Evolutionary conservation across 345 rosid species (phyloP), one percentile per base, ranked within the genome.

Genomic region (Gossypium australe): DNA sequence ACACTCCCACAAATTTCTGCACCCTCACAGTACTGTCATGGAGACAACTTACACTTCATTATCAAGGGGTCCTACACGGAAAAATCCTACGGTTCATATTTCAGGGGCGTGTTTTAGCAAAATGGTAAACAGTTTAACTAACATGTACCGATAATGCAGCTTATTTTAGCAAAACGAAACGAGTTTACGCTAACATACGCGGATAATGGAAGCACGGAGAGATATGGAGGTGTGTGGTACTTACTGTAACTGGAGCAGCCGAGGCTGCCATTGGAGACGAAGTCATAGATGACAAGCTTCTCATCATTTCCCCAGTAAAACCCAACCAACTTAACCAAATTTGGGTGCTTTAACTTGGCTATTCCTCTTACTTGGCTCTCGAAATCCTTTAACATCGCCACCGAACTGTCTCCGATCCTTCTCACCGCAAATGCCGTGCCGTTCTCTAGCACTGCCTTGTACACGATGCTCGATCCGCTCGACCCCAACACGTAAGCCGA

Each of bases 291-390:
- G 9, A 92, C 73, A 72, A 95, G 99, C 90, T 92, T 92, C 85
- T 95, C 99, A 63, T 87, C 91, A 1, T 81, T 82, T 72, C 89
- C 98, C 99, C 99, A 91, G 78, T 85, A 87, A 71, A 92, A 95
- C 71, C 98, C 99, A 18, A 89, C 81, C 77, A 92, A 60, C 57
- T 78, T 83, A 5, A 91, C 92, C 82, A 95, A 64, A 80, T 95
- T 92, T 1, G 85, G 96, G 76, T 95, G 99, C 75, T 83, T 84
- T 48, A 95, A 44, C 84, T 86, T 92, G 5, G 92, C 92, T 25
- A 91, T 80, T 0, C 78, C 48, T 79, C 84, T 86, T 73, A 93
- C 87, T 52, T 87, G 90, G 73, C 64, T 78, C 84, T 95, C 98
- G 48, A 95, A 95, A 9, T 89, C 98, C 78, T 85, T 92, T 3